These are phyloP conservation scores for Aspergillus cavernicola DNA, from an alignment of 495 filamentous ascomycete species.

Conservation along the genomic window DNA sequence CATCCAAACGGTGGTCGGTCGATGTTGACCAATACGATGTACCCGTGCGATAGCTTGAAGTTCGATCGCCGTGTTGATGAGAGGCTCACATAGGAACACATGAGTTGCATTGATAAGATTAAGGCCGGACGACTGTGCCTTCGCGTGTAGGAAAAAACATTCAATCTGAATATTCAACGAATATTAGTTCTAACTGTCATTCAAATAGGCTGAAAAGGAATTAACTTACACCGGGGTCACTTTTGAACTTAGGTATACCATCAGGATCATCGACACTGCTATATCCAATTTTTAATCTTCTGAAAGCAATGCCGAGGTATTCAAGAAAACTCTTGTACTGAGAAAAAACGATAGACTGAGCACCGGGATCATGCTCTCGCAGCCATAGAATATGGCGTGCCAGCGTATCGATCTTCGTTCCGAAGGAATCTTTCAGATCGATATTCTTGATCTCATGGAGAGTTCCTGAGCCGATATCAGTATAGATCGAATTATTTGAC, in stretches of 20 bases:
- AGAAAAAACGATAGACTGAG: slow-evolving; percentile 88
- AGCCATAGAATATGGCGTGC: slow-evolving; percentile 82
- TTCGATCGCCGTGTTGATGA: slow-evolving; percentile 89
- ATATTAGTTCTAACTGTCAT: not conserved
- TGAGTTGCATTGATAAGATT: slow-evolving; percentile 91
- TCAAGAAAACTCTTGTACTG: slow-evolving; percentile 81
- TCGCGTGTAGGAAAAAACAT: slow-evolving; percentile 84
- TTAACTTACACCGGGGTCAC: slow-evolving; percentile 55
- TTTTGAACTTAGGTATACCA: slow-evolving; percentile 70
- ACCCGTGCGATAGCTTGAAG: slow-evolving; percentile 92
- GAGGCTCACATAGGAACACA: slow-evolving; percentile 89
- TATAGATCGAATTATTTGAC: slow-evolving; percentile 62
- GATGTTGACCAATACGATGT: slow-evolving; percentile 86
- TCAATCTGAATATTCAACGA: slow-evolving; percentile 47
- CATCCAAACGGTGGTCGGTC: slow-evolving; percentile 89
- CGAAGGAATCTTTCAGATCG: slow-evolving; percentile 70
- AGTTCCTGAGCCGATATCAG: slow-evolving; percentile 63
- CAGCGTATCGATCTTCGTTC: slow-evolving; percentile 84
- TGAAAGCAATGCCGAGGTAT: slow-evolving; percentile 64
- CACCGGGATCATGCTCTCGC: slow-evolving; percentile 74
- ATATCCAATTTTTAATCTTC: slow-evolving; percentile 63
- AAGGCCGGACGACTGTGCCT: slow-evolving; percentile 80
- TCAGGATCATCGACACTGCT: slow-evolving; percentile 58
- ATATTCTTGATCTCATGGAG: slow-evolving; percentile 80
- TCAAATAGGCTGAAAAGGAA: not conserved